Base-by-base conservation (phyloP, 164 flowering plant species). In the Berberis vulgaris region DNA sequence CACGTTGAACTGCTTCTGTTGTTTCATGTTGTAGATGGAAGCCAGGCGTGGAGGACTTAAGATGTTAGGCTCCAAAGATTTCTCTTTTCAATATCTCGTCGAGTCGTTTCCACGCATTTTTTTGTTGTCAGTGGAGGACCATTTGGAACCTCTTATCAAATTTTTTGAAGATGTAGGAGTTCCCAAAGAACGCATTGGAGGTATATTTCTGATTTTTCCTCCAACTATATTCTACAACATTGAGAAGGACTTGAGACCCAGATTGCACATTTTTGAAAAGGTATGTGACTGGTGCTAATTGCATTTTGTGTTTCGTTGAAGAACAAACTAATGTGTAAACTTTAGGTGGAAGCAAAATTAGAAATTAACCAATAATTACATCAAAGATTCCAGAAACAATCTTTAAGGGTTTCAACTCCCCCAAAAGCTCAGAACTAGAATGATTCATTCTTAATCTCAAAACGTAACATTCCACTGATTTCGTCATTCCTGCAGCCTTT, bases 21-120 rank as follows among this genome's bases (percentile, higher is more conserved):
- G 41, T 61, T 61, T n/a, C 13, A 5, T 78, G 72, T 1, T 73
- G 66, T 66, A 90, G 98, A 80, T 90, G 81, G 91, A 83, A 80
- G 98, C 98, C 42, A 86, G 79, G 73, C 95, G 97, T 68, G 98
- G 97, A 73, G 98, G 98, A 64, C 67, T 94, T 67, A 77, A 82
- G 65, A 79, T 83, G 83, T 65, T 94, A 78, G 89, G 83, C 49
- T 74, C 77, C 3, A 64, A 64, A 64, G 84, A 84, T 68, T 80
- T 75, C 10, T 74, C 92, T 74, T 88, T 94, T 61, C 75, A 76
- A 43, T 78, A 71, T 75, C 77, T 94, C 40, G 64, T 88, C 43
- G 88, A 87, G 69, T 84, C 96, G 4, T 90, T 90, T 78, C 97
- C 97, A 0, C 90, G 82, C 6, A 73, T 94, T 68, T 91, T 94